Base-by-base conservation (phyloP, 345 rosid species). In the Passiflora organensis region DNA sequence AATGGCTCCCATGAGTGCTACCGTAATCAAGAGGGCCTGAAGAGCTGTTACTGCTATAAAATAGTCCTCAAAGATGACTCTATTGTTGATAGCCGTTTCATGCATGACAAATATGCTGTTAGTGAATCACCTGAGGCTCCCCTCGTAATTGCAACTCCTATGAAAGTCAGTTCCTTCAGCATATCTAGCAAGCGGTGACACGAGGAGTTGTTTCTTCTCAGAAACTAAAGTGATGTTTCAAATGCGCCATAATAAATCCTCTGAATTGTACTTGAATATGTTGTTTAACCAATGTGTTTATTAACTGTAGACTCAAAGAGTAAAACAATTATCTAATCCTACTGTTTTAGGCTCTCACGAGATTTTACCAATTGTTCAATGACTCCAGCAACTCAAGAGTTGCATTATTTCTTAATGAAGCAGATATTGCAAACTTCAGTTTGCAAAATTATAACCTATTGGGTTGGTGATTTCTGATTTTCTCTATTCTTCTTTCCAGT, bases 151-250 rank as follows among this genome's bases (percentile, higher is more conserved):
- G 99, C 99, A 14, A 93, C 97, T 15, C 86, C 89, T 36, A 61
- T 85, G 79, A 93, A 86, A 80, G 97, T 93, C 67, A 93, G 99
- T 75, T 93, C 97, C 43, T 93, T 93, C 78, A 89, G 91, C 83
- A 83, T 93, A 65, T 89, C 96, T 52, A 89, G 78, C 83, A 80
- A 68, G 72, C 84, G 83, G 51, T 86, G 78, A 80, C 51, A 51
- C 6, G 55, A 51, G 16, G 10, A 9, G 46, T 28, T 14, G 19
- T 13, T 42, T 6, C 55, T 48, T 48, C 37, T 55, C 59, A 32
- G 19, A 24, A 45, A 62, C 54, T 11, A 17, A 6, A 6, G 16
- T 17, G 57, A 52, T 32, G 62, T 23, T 53, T 22, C 44, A 22
- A 51, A 39, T 64, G 22, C 36, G 64, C 42, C 43, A 17, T 50